Conservation (phyloP, 2,329 filamentous ascomycete species). For the Aspergillus texensis region DNA sequence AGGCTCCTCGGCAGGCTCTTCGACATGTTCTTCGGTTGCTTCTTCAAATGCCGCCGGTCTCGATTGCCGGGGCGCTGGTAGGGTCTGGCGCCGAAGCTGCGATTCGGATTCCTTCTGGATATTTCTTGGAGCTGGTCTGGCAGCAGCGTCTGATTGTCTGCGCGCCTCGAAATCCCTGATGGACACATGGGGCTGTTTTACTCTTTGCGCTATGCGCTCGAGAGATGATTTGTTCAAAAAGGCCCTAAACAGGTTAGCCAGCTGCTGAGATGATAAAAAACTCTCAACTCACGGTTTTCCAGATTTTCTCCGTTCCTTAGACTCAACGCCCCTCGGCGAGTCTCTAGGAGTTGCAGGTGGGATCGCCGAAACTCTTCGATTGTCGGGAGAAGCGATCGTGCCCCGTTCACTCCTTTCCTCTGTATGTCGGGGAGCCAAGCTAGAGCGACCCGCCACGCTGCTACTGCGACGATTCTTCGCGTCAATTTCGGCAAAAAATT, state of each 20-base stretch:
- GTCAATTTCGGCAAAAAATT: conserved; percentile 22
- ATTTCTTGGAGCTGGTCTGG: not conserved
- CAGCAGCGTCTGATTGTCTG: conserved; percentile 17
- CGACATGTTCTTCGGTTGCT: conserved; percentile 7
- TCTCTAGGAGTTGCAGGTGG: not conserved
- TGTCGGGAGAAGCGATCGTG: not conserved
- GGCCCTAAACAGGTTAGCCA: conserved; percentile 9
- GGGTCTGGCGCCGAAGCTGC: conserved; percentile 5
- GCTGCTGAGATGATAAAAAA: not conserved
- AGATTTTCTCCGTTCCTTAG: conserved; percentile 18
- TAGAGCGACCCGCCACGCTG: conserved; percentile 19
- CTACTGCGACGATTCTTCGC: conserved; percentile 15
- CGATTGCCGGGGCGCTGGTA: conserved; percentile 9
- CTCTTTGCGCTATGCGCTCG: conserved; percentile 17
- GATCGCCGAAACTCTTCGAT: not conserved
- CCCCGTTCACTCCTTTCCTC: not conserved
- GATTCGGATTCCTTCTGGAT: not conserved
- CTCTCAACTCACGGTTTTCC: conserved; percentile 18
- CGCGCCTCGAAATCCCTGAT: conserved; percentile 4
- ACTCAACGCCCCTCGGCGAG: not conserved
- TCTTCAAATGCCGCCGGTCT: not conserved
- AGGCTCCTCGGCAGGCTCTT: not conserved
- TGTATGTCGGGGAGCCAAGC: not conserved
- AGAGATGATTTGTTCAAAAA: conserved; percentile 18
- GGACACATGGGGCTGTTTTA: conserved; percentile 6